Percentiles rank a stretch among this genome's conserved stretches.
Conservation (phyloP, 2,329 filamentous ascomycete genomes). For the Fusarium sp. region DNA sequence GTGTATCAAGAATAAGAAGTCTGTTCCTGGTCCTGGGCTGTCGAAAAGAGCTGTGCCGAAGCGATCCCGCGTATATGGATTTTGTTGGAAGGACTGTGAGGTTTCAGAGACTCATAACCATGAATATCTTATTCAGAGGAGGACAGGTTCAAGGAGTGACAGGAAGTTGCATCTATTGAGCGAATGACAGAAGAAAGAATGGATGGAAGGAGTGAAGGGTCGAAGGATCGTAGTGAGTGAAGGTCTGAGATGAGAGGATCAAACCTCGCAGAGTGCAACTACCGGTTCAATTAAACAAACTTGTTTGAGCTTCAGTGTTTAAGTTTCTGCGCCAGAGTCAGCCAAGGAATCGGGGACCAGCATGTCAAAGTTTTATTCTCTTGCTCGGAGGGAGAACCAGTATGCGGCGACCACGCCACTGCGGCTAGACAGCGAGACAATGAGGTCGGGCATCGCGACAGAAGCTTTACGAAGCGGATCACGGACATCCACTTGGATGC, state of each 20-base stretch:
- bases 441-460: conserved; percentile 27
- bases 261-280: not conserved
- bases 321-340: conserved; percentile 13
- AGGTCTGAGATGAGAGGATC: not conserved
- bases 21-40: not conserved
- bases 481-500: not conserved
- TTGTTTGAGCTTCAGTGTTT: conserved; percentile 1
- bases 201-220: conserved; percentile 7
- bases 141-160: conserved; percentile 11
- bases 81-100: conserved; percentile 14
- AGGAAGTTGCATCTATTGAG: conserved; percentile 5
- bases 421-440: conserved; percentile 5
- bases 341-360: not conserved
- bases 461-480: conserved; percentile 14
- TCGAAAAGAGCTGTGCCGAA: not conserved
- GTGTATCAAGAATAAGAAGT: not conserved
- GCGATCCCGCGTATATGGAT: not conserved
- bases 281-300: conserved; percentile 22
- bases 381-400: conserved; percentile 8
- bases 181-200: conserved; percentile 4
- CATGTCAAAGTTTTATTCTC: conserved; percentile 22
- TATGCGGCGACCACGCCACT: conserved; percentile 22
- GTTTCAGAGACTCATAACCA: conserved; percentile 6
- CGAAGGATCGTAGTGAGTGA: conserved; percentile 10
- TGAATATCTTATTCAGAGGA: conserved; percentile 3